These are phyloP conservation scores for Ampelomyces quisqualis DNA, from an alignment of 2,329 filamentous ascomycete genomes.

Conservation along the genomic window DNA sequence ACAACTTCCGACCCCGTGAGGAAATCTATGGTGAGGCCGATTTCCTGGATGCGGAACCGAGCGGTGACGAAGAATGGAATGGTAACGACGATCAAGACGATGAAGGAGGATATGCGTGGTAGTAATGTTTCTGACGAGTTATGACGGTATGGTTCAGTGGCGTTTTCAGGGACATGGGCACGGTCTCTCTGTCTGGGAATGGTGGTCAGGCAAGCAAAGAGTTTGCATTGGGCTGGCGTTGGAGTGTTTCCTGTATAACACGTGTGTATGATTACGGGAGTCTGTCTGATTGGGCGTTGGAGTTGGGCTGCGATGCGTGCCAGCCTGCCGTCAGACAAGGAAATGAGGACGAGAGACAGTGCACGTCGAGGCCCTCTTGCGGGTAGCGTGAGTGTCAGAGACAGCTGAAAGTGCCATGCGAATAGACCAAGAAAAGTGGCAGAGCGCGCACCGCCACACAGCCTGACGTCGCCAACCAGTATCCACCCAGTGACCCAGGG, in stretches of 20 bases:
- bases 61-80: slow-evolving; percentile 59
- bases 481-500: slow-evolving; percentile 16
- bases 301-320: slow-evolving; percentile 20
- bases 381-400: slow-evolving; percentile 3
- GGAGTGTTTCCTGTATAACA: slow-evolving; percentile 9
- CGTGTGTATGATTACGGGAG: slow-evolving; percentile 16
- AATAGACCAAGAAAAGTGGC: background rate
- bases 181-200: background rate
- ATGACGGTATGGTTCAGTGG: background rate
- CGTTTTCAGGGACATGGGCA: background rate
- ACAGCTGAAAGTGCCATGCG: slow-evolving; percentile 12
- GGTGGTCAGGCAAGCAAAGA: background rate
- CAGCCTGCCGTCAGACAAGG: slow-evolving; percentile 4
- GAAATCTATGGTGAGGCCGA: slow-evolving; percentile 69
- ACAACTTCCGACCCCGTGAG: slow-evolving; percentile 73
- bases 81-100: slow-evolving; percentile 55
- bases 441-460: slow-evolving; percentile 6
- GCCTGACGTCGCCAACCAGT: slow-evolving; percentile 8
- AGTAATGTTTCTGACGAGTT: background rate
- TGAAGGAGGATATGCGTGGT: slow-evolving; percentile 39
- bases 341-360: too few species aligned
- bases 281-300: slow-evolving; percentile 16
- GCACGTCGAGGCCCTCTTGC: slow-evolving; percentile 1
- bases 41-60: slow-evolving; percentile 65
- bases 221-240: slow-evolving; percentile 1